A percentile compares a stretch with the other conserved stretches of the same genome.
Conservation (phyloP, 441 rosid genomes). For the Populus trichocarpa region DNA sequence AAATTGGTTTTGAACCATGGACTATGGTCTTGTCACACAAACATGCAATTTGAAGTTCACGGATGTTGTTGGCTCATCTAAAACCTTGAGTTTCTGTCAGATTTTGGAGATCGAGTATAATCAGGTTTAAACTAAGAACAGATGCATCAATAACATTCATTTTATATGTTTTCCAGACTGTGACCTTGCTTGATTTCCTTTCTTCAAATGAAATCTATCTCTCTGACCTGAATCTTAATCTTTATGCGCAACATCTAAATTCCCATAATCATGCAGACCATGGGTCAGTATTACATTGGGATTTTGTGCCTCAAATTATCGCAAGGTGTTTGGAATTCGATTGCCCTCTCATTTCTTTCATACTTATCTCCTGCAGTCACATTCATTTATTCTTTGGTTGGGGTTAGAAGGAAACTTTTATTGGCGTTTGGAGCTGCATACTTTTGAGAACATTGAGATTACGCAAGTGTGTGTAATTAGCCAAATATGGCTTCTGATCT, state of each 20-base stretch:
- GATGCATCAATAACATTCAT: neutral
- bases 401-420: neutral
- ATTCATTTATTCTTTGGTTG: neutral
- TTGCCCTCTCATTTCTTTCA: neutral
- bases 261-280: neutral
- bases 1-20: neutral
- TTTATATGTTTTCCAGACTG: neutral
- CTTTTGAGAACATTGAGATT: neutral
- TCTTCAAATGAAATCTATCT: neutral
- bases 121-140: neutral
- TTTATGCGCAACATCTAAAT: neutral
- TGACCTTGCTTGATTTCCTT: neutral
- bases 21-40: neutral
- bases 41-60: neutral
- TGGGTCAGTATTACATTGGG: neutral
- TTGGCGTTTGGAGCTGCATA: neutral
- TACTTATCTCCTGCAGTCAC: neutral
- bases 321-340: neutral
- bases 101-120: neutral
- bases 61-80: neutral
- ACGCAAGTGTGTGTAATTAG: neutral
- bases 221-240: neutral
- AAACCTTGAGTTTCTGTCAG: neutral
- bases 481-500: conserved; percentile 20
- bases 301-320: neutral